Base-by-base conservation (phyloP, 257 asterid species). In the Gynochthodes officinalis region DNA sequence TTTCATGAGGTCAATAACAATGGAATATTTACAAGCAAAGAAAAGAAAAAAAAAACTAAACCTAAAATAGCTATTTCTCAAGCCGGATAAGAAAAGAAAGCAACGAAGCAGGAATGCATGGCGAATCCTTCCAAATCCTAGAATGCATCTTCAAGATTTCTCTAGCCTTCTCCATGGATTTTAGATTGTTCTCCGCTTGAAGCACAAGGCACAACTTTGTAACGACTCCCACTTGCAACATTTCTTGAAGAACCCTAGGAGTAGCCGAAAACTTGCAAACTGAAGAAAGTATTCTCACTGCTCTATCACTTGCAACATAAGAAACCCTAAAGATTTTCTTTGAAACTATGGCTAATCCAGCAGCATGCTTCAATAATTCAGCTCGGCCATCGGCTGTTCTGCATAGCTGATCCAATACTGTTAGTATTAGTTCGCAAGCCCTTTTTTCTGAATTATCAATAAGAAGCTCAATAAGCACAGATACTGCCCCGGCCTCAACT, bases 321-420 rank as follows among this genome's bases (percentile, higher is more conserved):
- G 97, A 92, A 76, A 89, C 91, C 90, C 96, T 84, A 43, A 88
- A 88, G 3, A 92, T 85, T 49, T 88, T 89, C 87, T 88, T 89
- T 3, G 96, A 92, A 3, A 92, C 92, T 1, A 89, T 42, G 3
- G 96, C 96, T 16, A 89, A 39, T 0, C 97, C 97, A 0, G 86
- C 96, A 2, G 84, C 93, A 39, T 92, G 97, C 18, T 76, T 74
- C 73, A 92, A 71, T 57, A 92, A 80, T 78, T 86, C 89, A 0
- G 96, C 91, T 2, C 96, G 83, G 9, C 97, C 97, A 48, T 89
- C 96, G 0, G 97, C 96, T 61, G 96, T 85, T 16, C 86, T 49
- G 71, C 96, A 92, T 0, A 92, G 82, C 77, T 84, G 95, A 64
- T 92, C 93, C 79, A 92, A 54, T 19, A 77, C 76, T 6, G 82